These are phyloP conservation scores for Wickerhamomyces xylosicus DNA, from an alignment of 805 yeast species.

Conservation along the genomic window DNA sequence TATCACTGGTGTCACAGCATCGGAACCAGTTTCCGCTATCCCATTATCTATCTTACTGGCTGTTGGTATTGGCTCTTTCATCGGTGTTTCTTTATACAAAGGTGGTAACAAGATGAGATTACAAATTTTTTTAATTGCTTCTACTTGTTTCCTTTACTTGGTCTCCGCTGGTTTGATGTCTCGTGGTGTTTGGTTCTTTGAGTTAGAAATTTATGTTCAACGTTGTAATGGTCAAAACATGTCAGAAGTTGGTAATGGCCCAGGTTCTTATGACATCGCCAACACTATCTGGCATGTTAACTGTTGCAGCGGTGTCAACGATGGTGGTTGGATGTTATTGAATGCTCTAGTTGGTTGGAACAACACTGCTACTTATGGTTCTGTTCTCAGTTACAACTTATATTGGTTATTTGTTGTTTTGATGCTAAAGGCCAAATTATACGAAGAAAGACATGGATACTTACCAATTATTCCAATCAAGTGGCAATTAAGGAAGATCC, in stretches of 20 bases:
- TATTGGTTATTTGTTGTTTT: constrained; percentile 54
- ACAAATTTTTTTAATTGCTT: constrained; percentile 61
- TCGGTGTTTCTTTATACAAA: constrained; percentile 61
- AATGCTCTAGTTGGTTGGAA: constrained; percentile 92
- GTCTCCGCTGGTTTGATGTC: constrained; percentile 86
- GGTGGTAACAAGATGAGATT: constrained; percentile 74
- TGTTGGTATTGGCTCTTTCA: constrained; percentile 42
- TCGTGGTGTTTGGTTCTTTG: constrained; percentile 87
- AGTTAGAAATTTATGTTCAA: constrained; percentile 63
- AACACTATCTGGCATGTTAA: constrained; percentile 88
- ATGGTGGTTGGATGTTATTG: constrained; percentile 87
- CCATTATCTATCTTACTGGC: constrained; percentile 60
- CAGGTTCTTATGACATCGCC: constrained; percentile 80
- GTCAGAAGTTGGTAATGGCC: constrained; percentile 83
- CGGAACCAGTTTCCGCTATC: constrained; percentile 55
- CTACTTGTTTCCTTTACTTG: constrained; percentile 74
- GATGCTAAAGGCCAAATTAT: constrained; percentile 35
- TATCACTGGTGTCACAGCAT: constrained; percentile 79
- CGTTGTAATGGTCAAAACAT: constrained; percentile 75
- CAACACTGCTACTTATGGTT: constrained; percentile 86
- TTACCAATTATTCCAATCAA: constrained; percentile 52
- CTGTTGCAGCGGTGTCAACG: constrained; percentile 86
- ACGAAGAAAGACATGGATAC: constrained; percentile 49
- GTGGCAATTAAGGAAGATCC: constrained; percentile 50
- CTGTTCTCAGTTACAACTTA: constrained; percentile 59